Evolutionary conservation across 2,329 filamentous ascomycete genomes (phyloP).

Genomic region (Fusarium lateritium): DNA sequence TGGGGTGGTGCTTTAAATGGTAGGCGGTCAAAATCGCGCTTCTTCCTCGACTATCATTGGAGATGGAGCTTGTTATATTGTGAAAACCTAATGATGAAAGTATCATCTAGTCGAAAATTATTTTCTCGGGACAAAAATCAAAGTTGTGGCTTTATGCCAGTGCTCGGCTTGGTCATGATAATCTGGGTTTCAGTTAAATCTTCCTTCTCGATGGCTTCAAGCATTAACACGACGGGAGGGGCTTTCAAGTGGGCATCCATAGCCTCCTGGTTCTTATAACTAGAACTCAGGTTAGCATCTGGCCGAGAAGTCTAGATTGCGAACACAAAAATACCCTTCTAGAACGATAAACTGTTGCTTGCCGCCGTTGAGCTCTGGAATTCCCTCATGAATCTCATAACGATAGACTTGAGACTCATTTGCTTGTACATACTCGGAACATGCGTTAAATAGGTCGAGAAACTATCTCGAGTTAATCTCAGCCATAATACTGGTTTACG

Average conservation of each 20-base stretch:
- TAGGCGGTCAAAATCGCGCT: slow-evolving; percentile 42
- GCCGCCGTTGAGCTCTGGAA: slow-evolving; percentile 41
- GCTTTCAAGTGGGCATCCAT: slow-evolving; percentile 43
- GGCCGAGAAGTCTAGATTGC: too few species aligned
- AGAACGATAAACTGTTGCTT: slow-evolving; percentile 47
- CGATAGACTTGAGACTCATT: slow-evolving; percentile 48
- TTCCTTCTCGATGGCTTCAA: slow-evolving; percentile 41
- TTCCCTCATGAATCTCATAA: slow-evolving; percentile 47
- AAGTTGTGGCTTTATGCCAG: slow-evolving; percentile 26
- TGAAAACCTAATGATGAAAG: not conserved
- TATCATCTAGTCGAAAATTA: not conserved
- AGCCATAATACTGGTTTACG: not conserved
- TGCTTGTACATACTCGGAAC: slow-evolving; percentile 41
- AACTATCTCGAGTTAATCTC: slow-evolving; percentile 28
- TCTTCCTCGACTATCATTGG: not conserved
- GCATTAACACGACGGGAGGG: slow-evolving; percentile 38
- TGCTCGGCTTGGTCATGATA: slow-evolving; percentile 37
- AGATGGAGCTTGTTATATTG: not conserved
- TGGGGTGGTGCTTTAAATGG: slow-evolving; percentile 12
- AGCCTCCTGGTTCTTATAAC: slow-evolving; percentile 45
- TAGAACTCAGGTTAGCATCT: slow-evolving; percentile 14
- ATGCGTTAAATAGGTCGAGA: slow-evolving; percentile 44
- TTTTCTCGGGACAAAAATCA: not conserved
- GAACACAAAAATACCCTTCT: slow-evolving; percentile 41
- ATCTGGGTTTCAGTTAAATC: slow-evolving; percentile 35